Evolutionary conservation across 1,284 basidiomycete genomes (phyloP).

Genomic region (Ustilago cynodontis): DNA sequence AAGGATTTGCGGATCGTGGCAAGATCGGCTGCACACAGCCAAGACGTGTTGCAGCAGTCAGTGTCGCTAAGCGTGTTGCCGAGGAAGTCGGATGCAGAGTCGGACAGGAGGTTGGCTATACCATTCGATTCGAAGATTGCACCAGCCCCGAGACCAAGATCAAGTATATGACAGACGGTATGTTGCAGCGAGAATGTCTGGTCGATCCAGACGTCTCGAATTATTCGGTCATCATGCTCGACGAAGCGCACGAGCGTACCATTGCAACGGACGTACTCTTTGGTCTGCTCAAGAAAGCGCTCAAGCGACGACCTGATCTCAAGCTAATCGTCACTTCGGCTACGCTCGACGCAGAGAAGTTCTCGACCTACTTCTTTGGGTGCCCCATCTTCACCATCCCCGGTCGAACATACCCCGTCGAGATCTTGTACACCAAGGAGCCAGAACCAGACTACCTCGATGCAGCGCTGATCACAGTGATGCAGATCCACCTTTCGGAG

Average conservation of each 20-base stretch:
- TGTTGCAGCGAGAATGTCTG: constrained; percentile 95
- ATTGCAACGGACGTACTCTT: constrained; percentile 98
- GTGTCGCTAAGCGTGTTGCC: constrained; percentile 97
- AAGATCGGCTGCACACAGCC: constrained; percentile 97
- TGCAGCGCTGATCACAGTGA: constrained; percentile 96
- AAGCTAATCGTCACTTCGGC: constrained; percentile 98
- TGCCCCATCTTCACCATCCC: constrained; percentile 99
- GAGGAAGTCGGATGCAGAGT: constrained; percentile 97
- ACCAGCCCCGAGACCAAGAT: constrained; percentile 97
- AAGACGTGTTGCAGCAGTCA: constrained; percentile 97
- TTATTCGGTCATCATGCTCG: constrained; percentile 97
- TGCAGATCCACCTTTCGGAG: constrained; percentile 99
- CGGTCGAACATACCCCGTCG: constrained; percentile 97
- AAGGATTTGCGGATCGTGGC: constrained; percentile 85
- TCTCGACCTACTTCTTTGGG: constrained; percentile 97
- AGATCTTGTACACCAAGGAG: constrained; percentile 97
- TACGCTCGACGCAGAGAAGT: constrained; percentile 98
- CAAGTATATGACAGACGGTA: constrained; percentile 99
- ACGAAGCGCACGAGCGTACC: constrained; percentile 98
- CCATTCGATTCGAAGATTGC: constrained; percentile 98
- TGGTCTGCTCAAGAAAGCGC: constrained; percentile 94
- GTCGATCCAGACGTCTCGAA: constrained; percentile 92
- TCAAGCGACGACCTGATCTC: constrained; percentile 91
- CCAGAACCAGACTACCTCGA: constrained; percentile 99
- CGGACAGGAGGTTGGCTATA: constrained; percentile 97